phyloP scores from a whole-genome alignment of 2,329 filamentous ascomycete genomes.

The Trichophyton simii region DNA sequence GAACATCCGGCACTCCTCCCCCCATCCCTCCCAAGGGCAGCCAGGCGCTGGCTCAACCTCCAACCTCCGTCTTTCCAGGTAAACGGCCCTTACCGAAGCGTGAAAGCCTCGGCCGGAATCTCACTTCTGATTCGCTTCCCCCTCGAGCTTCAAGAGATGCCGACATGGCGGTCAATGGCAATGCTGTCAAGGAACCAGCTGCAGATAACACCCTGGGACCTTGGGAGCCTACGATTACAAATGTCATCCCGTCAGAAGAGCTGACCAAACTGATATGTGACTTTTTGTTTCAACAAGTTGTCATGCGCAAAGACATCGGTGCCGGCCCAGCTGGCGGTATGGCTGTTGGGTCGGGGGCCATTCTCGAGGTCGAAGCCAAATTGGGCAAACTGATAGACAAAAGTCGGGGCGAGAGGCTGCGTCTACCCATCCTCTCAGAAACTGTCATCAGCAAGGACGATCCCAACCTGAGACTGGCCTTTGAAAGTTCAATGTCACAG shows the following conservation, averaged over 20 bases:
- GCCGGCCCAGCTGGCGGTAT: conserved; percentile 44
- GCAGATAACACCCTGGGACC: conserved; percentile 22
- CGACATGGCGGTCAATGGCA: conserved; percentile 20
- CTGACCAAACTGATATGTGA: conserved; percentile 65
- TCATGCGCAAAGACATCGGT: conserved; percentile 51
- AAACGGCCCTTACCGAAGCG: conserved; percentile 21
- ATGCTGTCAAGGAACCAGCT: conserved; percentile 15
- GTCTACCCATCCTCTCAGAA: conserved; percentile 56
- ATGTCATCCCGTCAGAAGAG: conserved; percentile 59
- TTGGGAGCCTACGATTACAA: conserved; percentile 52
- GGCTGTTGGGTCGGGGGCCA: conserved; percentile 51
- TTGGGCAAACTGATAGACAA: conserved; percentile 69
- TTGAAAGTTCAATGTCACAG: conserved; percentile 82
- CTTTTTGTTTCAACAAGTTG: conserved; percentile 62
- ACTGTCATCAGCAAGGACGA: conserved; percentile 52
- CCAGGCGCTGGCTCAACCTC: conserved; percentile 9
- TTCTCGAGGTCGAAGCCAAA: conserved; percentile 91
- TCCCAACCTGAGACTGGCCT: conserved; percentile 45
- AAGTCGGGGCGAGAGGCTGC: conserved; percentile 55
- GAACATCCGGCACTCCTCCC: conserved; percentile 31
- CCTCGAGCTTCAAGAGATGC: conserved; percentile 15
- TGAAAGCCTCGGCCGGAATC: conserved; percentile 15
- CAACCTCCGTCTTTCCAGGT: conserved; percentile 7
- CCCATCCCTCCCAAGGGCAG: conserved; percentile 25
- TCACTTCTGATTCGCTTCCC: conserved; percentile 6